phyloP scores from a whole-genome alignment of 2,329 filamentous ascomycete genomes.

The Curvularia lunata region DNA sequence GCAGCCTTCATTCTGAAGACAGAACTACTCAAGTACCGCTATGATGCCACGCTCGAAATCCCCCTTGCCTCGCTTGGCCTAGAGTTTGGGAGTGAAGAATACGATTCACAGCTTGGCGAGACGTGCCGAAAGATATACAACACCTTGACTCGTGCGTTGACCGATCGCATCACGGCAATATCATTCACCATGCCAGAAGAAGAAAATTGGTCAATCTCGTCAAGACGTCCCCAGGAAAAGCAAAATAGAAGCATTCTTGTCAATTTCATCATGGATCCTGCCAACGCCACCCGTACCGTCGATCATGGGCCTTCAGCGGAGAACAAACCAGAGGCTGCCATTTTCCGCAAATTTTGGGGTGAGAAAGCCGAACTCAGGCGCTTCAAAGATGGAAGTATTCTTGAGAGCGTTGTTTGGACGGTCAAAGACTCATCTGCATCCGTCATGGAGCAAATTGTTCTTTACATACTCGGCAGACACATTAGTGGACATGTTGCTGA shows the following conservation, averaged over 20 bases:
- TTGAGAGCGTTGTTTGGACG: constrained; percentile 88
- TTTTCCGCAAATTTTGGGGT: constrained; percentile 92
- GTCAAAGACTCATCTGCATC: constrained; percentile 64
- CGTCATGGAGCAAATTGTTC: constrained; percentile 80
- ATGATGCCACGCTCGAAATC: constrained; percentile 60
- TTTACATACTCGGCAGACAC: constrained; percentile 73
- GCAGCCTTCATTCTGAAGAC: constrained; percentile 76
- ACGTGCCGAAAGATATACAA: constrained; percentile 66
- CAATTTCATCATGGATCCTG: constrained; percentile 74
- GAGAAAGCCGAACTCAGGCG: constrained; percentile 89
- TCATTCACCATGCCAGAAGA: constrained; percentile 41
- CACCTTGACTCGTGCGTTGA: constrained; percentile 73
- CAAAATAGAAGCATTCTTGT: constrained; percentile 60
- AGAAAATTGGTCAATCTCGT: constrained; percentile 47
- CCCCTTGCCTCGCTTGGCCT: constrained; percentile 43
- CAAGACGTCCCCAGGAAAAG: constrained; percentile 29
- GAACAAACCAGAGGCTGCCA: constrained; percentile 78
- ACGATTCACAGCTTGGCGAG: constrained; percentile 35
- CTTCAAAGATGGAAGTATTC: constrained; percentile 93
- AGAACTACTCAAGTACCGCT: constrained; percentile 59
- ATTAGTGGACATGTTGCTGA: constrained; percentile 65
- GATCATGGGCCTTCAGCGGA: constrained; percentile 90
- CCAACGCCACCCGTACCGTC: constrained; percentile 75
- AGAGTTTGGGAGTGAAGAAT: constrained; percentile 30
- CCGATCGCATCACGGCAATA: constrained; percentile 74